Conservation (phyloP, 768 basidiomycete species). For the Tubosaeta sp. region DNA sequence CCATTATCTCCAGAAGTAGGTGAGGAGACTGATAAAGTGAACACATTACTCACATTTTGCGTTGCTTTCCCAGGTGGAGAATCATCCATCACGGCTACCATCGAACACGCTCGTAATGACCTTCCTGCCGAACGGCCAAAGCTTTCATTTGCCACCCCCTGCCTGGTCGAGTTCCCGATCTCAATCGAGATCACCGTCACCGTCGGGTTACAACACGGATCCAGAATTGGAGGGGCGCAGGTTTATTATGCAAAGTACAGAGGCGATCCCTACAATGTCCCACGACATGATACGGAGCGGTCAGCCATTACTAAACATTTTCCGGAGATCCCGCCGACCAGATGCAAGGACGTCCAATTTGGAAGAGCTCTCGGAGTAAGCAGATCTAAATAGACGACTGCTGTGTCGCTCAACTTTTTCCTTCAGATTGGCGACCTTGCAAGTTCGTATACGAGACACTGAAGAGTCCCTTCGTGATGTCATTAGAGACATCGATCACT, state of each 20-base stretch:
- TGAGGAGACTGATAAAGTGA: slow-evolving; percentile 8
- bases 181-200: slow-evolving; percentile 47
- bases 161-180: slow-evolving; percentile 24
- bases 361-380: slow-evolving; percentile 72
- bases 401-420: not conserved
- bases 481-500: slow-evolving; percentile 43
- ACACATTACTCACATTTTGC: slow-evolving; percentile 9
- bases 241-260: slow-evolving; percentile 32
- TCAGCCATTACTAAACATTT: slow-evolving; percentile 10
- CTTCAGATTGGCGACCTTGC: slow-evolving; percentile 49
- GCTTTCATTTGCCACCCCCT: slow-evolving; percentile 52
- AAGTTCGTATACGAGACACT: slow-evolving; percentile 49
- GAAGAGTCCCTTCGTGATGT: slow-evolving; percentile 46
- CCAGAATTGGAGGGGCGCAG: slow-evolving; percentile 55
- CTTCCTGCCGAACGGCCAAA: slow-evolving; percentile 55
- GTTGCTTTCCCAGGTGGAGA: slow-evolving; percentile 29
- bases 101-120: slow-evolving; percentile 71
- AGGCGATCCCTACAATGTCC: slow-evolving; percentile 12
- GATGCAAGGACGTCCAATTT: slow-evolving; percentile 48
- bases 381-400: slow-evolving; percentile 6
- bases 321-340: slow-evolving; percentile 24
- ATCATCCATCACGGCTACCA: slow-evolving; percentile 47
- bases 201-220: slow-evolving; percentile 68
- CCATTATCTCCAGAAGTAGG: slow-evolving; percentile 62
- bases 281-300: slow-evolving; percentile 17